phyloP scores from a whole-genome alignment of 192 early-diverging fungal species.

The Dimargaris cristalligena region DNA sequence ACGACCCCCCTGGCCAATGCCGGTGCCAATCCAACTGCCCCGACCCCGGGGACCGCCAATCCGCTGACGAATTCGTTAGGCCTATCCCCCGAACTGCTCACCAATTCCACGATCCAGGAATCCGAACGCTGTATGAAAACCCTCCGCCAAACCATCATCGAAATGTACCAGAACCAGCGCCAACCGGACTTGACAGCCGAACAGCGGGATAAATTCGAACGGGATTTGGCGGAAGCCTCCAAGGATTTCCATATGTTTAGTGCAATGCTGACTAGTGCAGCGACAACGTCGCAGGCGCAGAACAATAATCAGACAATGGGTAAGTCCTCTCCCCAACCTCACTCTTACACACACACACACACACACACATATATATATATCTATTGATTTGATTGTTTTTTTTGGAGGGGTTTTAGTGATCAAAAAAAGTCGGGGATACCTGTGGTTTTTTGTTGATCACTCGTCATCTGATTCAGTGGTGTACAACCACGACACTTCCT shows the following conservation, averaged over 20 bases:
- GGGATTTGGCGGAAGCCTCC: neutral
- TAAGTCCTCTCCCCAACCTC: too few relatives aligned
- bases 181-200: neutral
- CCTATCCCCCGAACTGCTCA: neutral
- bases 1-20: neutral
- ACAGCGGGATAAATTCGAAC: constrained; percentile 4
- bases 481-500: too few relatives aligned
- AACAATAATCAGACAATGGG: too few relatives aligned
- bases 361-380: too few relatives aligned
- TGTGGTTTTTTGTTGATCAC: too few relatives aligned
- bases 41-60: neutral
- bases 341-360: too few relatives aligned
- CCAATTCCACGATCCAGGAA: neutral
- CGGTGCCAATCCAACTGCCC: neutral
- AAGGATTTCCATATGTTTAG: constrained; percentile 7
- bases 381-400: too few relatives aligned
- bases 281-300: too few relatives aligned
- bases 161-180: neutral
- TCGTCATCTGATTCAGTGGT: too few relatives aligned
- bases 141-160: neutral
- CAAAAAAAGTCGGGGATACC: too few relatives aligned
- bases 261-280: constrained; percentile 5
- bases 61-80: neutral
- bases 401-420: too few relatives aligned
- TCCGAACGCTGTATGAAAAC: constrained; percentile 1